Conservation (phyloP, 2,329 filamentous ascomycete species). For the Fusarium hostae region DNA sequence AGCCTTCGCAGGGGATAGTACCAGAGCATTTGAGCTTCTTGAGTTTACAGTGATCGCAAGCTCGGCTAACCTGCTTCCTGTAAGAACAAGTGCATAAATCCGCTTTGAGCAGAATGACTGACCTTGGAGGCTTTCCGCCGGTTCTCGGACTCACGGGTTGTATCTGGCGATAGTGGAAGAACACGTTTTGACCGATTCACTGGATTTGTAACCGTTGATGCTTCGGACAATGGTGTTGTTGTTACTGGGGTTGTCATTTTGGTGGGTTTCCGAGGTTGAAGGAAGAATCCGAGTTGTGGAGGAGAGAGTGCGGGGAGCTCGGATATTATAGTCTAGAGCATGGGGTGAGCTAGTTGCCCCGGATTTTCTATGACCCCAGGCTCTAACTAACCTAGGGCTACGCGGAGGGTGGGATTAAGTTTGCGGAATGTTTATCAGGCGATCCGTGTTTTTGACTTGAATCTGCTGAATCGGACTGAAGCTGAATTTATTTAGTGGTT, state of each 20-base stretch:
- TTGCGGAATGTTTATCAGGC: not conserved
- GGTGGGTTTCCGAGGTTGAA: slow-evolving; percentile 28
- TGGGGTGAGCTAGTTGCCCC: not conserved
- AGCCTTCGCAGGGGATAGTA: slow-evolving; percentile 50
- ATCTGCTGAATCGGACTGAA: not conserved
- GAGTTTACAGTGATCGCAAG: slow-evolving; percentile 54
- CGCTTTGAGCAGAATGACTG: not conserved
- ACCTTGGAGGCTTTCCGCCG: slow-evolving; percentile 31
- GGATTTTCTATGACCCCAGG: not conserved
- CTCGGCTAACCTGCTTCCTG: slow-evolving; percentile 41
- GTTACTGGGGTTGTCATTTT: slow-evolving; percentile 18
- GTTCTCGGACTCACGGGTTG: slow-evolving; percentile 21
- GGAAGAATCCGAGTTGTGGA: slow-evolving; percentile 5
- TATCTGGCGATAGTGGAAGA: slow-evolving; percentile 18
- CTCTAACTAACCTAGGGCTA: not conserved
- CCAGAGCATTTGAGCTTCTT: slow-evolving; percentile 53
- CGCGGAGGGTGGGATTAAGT: not conserved
- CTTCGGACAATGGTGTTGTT: slow-evolving; percentile 31
- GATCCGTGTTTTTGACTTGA: not conserved
- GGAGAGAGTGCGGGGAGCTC: not conserved
- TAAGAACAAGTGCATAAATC: slow-evolving; percentile 20
- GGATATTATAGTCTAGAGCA: not conserved
- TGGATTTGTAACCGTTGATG: slow-evolving; percentile 12
- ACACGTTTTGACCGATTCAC: slow-evolving; percentile 16
- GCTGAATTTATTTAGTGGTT: rapidly evolving